These are phyloP conservation scores for Rhamnella rubrinervis DNA, from an alignment of 331 rosid genomes.

Conservation along the genomic window DNA sequence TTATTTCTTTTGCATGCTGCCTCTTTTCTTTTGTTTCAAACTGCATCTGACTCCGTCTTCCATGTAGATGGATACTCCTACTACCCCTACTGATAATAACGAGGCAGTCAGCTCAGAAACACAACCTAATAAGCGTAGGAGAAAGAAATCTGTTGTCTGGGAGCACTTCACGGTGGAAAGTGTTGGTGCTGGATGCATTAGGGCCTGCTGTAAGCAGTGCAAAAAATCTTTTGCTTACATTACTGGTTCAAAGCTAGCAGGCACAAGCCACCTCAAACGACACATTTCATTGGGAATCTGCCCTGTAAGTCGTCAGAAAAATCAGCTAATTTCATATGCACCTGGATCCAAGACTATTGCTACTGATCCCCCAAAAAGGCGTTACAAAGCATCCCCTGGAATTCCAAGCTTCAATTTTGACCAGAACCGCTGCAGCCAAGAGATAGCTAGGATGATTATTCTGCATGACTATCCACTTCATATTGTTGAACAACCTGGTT, in stretches of 20 bases:
- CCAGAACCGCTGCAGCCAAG: constrained; percentile 60
- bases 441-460: constrained; percentile 75
- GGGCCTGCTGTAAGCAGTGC: constrained; percentile 83
- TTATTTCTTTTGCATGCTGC: background rate
- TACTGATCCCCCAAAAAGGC: constrained; percentile 55
- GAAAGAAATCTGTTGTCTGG: constrained; percentile 87
- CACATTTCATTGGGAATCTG: constrained; percentile 78
- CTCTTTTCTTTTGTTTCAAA: background rate
- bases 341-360: constrained; percentile 27
- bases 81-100: constrained; percentile 34
- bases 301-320: constrained; percentile 63
- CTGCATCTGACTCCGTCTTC: constrained; percentile 13
- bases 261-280: constrained; percentile 87
- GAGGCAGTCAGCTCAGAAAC: constrained; percentile 41
- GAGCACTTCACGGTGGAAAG: constrained; percentile 73
- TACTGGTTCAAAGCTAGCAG: constrained; percentile 68
- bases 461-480: constrained; percentile 89
- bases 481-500: constrained; percentile 76
- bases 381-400: constrained; percentile 40
- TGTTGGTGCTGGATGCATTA: constrained; percentile 56
- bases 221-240: constrained; percentile 80
- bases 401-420: constrained; percentile 50
- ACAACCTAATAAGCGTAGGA: constrained; percentile 51
- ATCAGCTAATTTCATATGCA: constrained; percentile 31
- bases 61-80: constrained; percentile 41